Evolutionary conservation across 345 rosid genomes (phyloP), one percentile per base, ranked within the genome.

Genomic region (Eucalyptus curtisii): DNA sequence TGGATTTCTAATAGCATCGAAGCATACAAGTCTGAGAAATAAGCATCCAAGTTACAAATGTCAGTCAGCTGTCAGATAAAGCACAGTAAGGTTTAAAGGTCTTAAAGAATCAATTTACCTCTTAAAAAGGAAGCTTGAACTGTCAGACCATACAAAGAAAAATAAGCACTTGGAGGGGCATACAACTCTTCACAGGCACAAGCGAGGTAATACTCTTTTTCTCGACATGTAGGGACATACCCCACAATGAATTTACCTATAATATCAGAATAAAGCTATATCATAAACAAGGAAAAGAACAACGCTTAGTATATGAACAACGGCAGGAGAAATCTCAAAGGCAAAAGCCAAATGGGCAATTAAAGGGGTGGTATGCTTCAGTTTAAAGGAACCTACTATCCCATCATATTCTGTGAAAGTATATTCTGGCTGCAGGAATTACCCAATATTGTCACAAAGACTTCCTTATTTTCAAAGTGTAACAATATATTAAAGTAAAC

Each of bases 141-240:
- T 31, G 97, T 96, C 93, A 96, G 92, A 88, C 99, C 99, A 88
- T 95, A 95, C 87, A 96, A 91, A 61, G 96, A 97, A 89, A 96
- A 96, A 93, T 96, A 97, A 49, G 99, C 99, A 91, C 99, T 95
- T 84, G 99, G 98, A 82, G 99, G 99, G 76, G 97, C 96, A 91
- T 96, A 97, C 86, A 96, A 91, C 93, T 96, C 98, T 80, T 92
- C 93, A 91, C 99, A 97, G 49, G 97, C 96, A 92, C 96, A 95
- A 24, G 96, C 99, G 90, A 97, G 97, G 90, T 96, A 96, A 89
- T 95, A 96, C 91, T 97, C 99, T 91, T 96, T 96, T 90, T 96
- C 96, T 91, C 94, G 94, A 91, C 98, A 97, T 33, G 93, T 93
- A 90, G 95, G 95, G 91, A 90, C 91, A 89, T 96, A 97, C 37